phyloP scores from a whole-genome alignment of 352 stramenopile genomes.

The Globisporangium barbulae region DNA sequence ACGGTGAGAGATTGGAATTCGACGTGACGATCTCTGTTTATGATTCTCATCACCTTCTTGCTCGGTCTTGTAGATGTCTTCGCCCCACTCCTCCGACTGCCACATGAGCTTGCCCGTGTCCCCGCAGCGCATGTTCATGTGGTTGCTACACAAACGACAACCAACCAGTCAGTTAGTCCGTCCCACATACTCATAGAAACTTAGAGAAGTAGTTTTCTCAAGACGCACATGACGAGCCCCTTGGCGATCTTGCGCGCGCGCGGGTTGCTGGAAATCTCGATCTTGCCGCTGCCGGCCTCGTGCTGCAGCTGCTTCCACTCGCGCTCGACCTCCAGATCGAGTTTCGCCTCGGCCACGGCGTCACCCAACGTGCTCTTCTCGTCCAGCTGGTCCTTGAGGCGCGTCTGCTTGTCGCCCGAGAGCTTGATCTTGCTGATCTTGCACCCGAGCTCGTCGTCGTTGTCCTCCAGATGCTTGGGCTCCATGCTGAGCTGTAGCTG shows the following conservation, averaged over 20 bases:
- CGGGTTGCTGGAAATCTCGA: slow-evolving; percentile 69
- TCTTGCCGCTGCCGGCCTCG: slow-evolving; percentile 46
- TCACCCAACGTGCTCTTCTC: slow-evolving; percentile 41
- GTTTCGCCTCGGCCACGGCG: slow-evolving; percentile 59
- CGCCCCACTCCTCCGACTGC: slow-evolving; percentile 79
- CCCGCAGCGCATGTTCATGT: slow-evolving; percentile 88
- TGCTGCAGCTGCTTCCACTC: slow-evolving; percentile 82
- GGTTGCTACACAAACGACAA: slow-evolving; percentile 42
- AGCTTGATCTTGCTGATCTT: slow-evolving; percentile 73
- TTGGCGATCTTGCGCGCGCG: slow-evolving; percentile 67
- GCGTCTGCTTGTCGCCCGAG: slow-evolving; percentile 40
- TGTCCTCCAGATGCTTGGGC: slow-evolving; percentile 52
- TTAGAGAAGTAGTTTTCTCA: neutral
- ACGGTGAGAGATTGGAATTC: neutral
- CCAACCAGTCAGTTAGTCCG: neutral
- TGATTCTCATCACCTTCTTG: slow-evolving; percentile 46
- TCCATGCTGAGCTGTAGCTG: slow-evolving; percentile 36
- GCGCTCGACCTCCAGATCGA: slow-evolving; percentile 77
- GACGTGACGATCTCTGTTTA: neutral
- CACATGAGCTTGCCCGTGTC: slow-evolving; percentile 80
- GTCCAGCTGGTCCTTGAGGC: slow-evolving; percentile 20
- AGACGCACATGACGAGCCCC: slow-evolving; percentile 62
- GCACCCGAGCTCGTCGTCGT: slow-evolving; percentile 55
- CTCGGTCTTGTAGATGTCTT: slow-evolving; percentile 65
- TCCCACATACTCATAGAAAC: neutral